phyloP scores from a whole-genome alignment of 176 grass and related monocot species.

The Chloris gayana region DNA sequence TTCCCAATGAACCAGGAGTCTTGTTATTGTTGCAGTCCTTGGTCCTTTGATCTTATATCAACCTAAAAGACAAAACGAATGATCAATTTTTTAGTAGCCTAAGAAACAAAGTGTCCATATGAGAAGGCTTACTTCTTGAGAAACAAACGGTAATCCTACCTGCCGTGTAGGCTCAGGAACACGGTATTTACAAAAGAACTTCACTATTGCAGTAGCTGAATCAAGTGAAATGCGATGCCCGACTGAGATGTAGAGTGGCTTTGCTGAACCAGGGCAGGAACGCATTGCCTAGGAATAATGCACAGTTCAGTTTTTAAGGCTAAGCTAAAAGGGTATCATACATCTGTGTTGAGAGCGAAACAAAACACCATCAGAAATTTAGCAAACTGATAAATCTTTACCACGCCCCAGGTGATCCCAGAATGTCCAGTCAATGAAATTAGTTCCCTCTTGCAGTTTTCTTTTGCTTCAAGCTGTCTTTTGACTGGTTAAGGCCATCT shows the following conservation, averaged over 20 bases:
- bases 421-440: slow-evolving; percentile 71
- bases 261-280: slow-evolving; percentile 60
- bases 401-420: slow-evolving; percentile 71
- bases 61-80: slow-evolving; percentile 44
- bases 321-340: neutral
- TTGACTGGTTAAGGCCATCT: slow-evolving; percentile 78
- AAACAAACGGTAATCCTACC: slow-evolving; percentile 46
- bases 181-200: slow-evolving; percentile 71
- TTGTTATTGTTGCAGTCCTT: slow-evolving; percentile 10
- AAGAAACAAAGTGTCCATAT: neutral
- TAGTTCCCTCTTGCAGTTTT: slow-evolving; percentile 53
- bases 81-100: neutral
- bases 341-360: neutral
- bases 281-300: slow-evolving; percentile 56
- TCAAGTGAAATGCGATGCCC: slow-evolving; percentile 84
- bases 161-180: slow-evolving; percentile 81
- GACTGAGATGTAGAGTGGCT: slow-evolving; percentile 76
- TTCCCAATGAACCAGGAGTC: neutral
- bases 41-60: slow-evolving; percentile 90
- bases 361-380: neutral
- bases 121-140: neutral
- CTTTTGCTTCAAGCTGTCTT: slow-evolving; percentile 55
- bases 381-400: slow-evolving; percentile 36
- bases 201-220: slow-evolving; percentile 60
- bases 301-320: neutral